Percentiles rank a stretch among this genome's conserved stretches.
Conservation (phyloP, 1,139 yeast species). For the Suhomyces maxii region DNA sequence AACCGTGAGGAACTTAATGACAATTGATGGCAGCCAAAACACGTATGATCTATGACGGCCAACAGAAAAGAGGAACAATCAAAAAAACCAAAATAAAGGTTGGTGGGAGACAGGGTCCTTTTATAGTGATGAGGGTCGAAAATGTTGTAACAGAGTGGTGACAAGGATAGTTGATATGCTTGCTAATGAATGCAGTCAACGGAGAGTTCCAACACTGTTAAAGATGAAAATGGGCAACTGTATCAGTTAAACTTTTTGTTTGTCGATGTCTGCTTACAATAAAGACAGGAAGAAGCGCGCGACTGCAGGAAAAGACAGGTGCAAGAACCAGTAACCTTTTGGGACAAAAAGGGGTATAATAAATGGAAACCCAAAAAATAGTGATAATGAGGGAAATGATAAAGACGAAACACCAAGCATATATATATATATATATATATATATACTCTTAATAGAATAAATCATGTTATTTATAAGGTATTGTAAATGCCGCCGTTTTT, state of each 20-base stretch:
- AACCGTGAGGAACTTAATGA: no score
- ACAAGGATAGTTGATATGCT: background rate
- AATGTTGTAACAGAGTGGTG: background rate
- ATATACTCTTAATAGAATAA: no score
- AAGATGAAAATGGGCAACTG: background rate
- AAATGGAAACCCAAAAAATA: background rate
- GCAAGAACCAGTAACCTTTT: background rate
- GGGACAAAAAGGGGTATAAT: background rate
- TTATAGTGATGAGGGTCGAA: background rate
- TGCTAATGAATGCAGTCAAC: background rate
- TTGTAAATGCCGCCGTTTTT: no score
- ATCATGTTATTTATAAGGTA: no score
- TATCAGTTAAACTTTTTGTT: constrained; percentile 1
- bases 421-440: no score
- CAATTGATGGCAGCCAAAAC: no score
- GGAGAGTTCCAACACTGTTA: background rate
- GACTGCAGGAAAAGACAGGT: constrained; percentile 3
- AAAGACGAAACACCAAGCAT: background rate
- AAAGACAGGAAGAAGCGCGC: constrained; percentile 1
- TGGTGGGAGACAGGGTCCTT: background rate
- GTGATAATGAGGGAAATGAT: background rate
- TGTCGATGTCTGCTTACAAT: constrained; percentile 7
- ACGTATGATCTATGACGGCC: no score
- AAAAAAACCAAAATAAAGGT: background rate
- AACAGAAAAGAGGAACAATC: no score